Conservation (phyloP, 2,329 filamentous ascomycete genomes). For the Cadophora malorum region DNA sequence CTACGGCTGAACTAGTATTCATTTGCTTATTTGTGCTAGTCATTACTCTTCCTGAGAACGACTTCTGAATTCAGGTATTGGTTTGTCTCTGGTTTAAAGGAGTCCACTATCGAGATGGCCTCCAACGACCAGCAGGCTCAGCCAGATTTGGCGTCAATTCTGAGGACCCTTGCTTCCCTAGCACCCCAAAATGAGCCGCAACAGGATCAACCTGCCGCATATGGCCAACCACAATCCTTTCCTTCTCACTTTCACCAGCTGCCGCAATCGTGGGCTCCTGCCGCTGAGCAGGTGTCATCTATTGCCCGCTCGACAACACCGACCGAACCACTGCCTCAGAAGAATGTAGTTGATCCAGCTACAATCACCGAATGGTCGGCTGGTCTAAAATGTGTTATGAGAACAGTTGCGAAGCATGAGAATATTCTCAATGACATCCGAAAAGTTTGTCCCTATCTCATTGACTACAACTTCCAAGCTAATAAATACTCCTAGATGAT, state of each 20-base stretch:
- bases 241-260: constrained; percentile 13
- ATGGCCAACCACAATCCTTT: constrained; percentile 21
- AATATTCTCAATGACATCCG: constrained; percentile 52
- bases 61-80: not conserved
- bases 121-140: constrained; percentile 34
- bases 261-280: constrained; percentile 17
- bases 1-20: not conserved
- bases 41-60: not conserved
- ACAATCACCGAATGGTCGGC: constrained; percentile 58
- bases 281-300: constrained; percentile 11
- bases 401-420: constrained; percentile 53
- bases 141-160: constrained; percentile 45
- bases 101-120: constrained; percentile 30
- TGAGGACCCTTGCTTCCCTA: constrained; percentile 43
- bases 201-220: constrained; percentile 22
- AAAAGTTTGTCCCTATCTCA: constrained; percentile 32
- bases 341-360: constrained; percentile 49
- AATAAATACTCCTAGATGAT: constrained; percentile 56
- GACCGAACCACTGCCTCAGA: constrained; percentile 19
- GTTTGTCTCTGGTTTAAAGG: not conserved
- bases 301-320: constrained; percentile 26
- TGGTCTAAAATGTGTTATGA: constrained; percentile 58
- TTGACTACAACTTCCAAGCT: constrained; percentile 18
- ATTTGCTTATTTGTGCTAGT: not conserved
- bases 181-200: constrained; percentile 33